These are phyloP conservation scores for Theileria orientalis DNA, from an alignment of 169 alveolate species.

Conservation along the genomic window DNA sequence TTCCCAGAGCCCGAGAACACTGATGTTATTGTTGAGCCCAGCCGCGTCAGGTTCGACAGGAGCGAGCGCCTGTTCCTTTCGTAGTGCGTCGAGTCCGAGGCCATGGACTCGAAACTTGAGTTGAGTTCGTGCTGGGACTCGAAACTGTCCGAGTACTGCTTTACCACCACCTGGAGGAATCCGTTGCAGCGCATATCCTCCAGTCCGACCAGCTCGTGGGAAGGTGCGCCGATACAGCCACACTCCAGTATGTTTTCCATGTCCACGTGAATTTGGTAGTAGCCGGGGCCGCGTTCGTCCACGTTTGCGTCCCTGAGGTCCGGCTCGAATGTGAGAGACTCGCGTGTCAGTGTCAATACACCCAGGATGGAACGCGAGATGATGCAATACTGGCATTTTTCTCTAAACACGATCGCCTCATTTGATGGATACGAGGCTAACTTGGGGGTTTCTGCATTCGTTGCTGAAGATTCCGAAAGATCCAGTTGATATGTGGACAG, in stretches of 20 bases:
- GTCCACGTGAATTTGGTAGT: slow-evolving; percentile 74
- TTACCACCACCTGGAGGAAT: slow-evolving; percentile 48
- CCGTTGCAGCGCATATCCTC: slow-evolving; percentile 65
- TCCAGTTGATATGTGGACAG: slow-evolving; percentile 16
- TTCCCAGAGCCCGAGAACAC: background rate
- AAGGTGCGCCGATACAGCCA: slow-evolving; percentile 70
- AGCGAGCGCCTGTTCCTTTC: background rate
- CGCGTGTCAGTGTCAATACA: slow-evolving; percentile 69
- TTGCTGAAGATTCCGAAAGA: slow-evolving; percentile 15
- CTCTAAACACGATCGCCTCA: slow-evolving; percentile 67
- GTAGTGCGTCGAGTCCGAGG: background rate
- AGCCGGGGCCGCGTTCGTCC: slow-evolving; percentile 68
- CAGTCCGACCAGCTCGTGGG: slow-evolving; percentile 48
- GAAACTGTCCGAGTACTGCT: slow-evolving; percentile 8
- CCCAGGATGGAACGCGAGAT: slow-evolving; percentile 66
- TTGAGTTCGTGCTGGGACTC: background rate
- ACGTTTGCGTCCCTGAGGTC: slow-evolving; percentile 74
- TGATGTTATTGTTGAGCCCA: slow-evolving; percentile 5
- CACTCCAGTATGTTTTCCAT: slow-evolving; percentile 70
- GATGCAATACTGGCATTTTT: slow-evolving; percentile 75
- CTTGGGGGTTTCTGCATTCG: background rate
- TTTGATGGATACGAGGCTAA: slow-evolving; percentile 11
- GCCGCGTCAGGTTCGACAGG: background rate
- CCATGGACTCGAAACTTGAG: slow-evolving; percentile 7
- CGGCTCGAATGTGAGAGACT: slow-evolving; percentile 76